These are phyloP conservation scores for Aspergillus novoparasiticus DNA, from an alignment of 2,329 filamentous ascomycete species.

Conservation along the genomic window DNA sequence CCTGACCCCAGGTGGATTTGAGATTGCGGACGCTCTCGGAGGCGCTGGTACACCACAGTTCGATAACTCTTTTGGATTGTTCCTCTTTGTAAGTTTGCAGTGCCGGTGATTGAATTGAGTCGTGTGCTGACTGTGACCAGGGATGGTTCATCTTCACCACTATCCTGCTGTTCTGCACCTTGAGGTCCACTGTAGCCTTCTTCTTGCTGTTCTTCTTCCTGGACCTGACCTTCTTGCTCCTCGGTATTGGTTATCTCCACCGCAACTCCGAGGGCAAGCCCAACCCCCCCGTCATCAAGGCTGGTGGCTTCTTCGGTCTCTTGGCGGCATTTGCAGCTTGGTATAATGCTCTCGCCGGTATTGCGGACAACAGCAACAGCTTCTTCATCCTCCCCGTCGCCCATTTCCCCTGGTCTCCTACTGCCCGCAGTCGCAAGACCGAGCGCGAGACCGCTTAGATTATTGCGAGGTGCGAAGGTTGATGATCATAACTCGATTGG, in stretches of 20 bases:
- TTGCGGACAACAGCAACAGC: conserved; percentile 70
- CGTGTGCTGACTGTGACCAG: conserved; percentile 29
- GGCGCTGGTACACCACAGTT: conserved; percentile 45
- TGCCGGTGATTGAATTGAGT: neutral
- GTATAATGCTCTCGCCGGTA: conserved; percentile 84
- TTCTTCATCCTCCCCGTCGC: conserved; percentile 92
- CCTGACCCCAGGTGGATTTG: conserved; percentile 67
- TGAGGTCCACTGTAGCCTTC: conserved; percentile 77
- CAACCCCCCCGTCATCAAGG: conserved; percentile 60
- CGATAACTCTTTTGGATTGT: conserved; percentile 69
- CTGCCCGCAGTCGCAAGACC: conserved; percentile 64
- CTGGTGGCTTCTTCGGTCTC: conserved; percentile 79
- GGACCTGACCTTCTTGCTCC: conserved; percentile 73
- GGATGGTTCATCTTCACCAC: conserved; percentile 87
- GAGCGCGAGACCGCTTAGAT: conserved; percentile 46
- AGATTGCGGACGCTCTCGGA: conserved; percentile 53
- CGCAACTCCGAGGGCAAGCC: conserved; percentile 47
- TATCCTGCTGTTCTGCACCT: conserved; percentile 71
- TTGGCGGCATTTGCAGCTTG: conserved; percentile 79
- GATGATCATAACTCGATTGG: neutral
- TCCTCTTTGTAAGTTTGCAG: conserved; percentile 59
- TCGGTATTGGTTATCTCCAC: conserved; percentile 66
- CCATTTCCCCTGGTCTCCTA: conserved; percentile 93
- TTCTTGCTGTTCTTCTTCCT: conserved; percentile 76
- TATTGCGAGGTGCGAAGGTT: conserved; percentile 1